Conservation (phyloP, 352 stramenopile genomes). For the Phytopythium ostracodes region DNA sequence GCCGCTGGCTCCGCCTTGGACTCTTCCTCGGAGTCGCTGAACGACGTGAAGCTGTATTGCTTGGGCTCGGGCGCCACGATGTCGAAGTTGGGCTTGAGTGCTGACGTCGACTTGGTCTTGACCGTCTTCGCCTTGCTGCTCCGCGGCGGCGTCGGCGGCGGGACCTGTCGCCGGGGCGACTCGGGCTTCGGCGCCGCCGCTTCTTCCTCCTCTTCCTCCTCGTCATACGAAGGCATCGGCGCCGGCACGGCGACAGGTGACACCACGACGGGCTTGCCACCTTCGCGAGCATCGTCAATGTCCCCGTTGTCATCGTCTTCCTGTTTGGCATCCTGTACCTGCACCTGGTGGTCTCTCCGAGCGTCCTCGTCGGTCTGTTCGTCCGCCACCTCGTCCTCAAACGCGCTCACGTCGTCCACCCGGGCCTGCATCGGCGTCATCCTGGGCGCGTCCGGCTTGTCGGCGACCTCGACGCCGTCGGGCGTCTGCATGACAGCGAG, state of each 20-base stretch:
- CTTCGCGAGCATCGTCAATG: background rate
- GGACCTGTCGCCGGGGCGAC: conserved; percentile 16
- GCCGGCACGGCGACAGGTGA: background rate
- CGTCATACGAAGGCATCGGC: conserved; percentile 6
- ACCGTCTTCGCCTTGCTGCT: conserved; percentile 1
- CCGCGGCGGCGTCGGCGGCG: conserved; percentile 14
- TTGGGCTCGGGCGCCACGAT: conserved; percentile 64
- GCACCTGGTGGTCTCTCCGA: background rate
- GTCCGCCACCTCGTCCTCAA: conserved; percentile 35
- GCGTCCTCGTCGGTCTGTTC: conserved; percentile 6
- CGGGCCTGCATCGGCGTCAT: conserved; percentile 9
- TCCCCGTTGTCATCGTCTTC: background rate
- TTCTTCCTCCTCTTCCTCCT: conserved; percentile 7
- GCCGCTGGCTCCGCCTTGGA: conserved; percentile 66
- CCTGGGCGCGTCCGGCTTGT: background rate
- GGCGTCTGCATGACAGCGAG: conserved; percentile 87
- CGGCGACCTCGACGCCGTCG: conserved; percentile 65
- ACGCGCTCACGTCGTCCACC: conserved; percentile 13
- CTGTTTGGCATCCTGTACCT: background rate
- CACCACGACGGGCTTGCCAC: background rate
- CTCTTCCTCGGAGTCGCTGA: conserved; percentile 83
- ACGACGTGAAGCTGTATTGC: conserved; percentile 81
- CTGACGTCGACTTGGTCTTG: conserved; percentile 14
- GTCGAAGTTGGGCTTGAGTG: conserved; percentile 63
- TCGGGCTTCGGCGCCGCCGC: conserved; percentile 2